Percentiles rank a stretch among this genome's conserved stretches.
phyloP scores from a whole-genome alignment of 2,329 filamentous ascomycete genomes.

The Penicillium sp. region DNA sequence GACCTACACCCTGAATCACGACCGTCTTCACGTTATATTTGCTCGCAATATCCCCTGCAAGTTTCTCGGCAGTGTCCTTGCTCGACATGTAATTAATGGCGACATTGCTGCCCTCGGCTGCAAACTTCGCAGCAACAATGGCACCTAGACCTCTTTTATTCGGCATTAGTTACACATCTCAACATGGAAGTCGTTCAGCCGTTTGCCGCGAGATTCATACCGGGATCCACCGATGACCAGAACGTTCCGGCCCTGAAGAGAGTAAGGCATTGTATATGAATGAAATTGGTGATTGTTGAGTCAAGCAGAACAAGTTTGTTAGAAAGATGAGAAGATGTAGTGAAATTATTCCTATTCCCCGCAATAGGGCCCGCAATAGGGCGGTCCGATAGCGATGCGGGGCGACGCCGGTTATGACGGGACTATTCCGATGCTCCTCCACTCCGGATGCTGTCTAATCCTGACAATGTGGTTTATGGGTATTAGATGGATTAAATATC shows the following conservation, averaged over 20 bases:
- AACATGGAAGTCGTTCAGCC: not conserved
- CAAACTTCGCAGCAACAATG: conserved; percentile 65
- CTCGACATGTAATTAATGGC: conserved; percentile 72
- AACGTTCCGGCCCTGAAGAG: conserved; percentile 61
- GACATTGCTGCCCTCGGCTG: conserved; percentile 65
- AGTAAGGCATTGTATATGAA: conserved; percentile 56
- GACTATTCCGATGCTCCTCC: conserved; percentile 6
- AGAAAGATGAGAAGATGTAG: not conserved
- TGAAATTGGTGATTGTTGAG: not conserved
- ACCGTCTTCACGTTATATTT: conserved; percentile 54
- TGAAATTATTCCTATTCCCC: not conserved
- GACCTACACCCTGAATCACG: conserved; percentile 60
- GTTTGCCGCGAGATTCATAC: conserved; percentile 41
- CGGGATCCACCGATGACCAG: conserved; percentile 65
- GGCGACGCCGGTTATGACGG: not conserved
- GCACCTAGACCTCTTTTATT: conserved; percentile 66
- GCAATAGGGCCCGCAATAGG: not conserved
- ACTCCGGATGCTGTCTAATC: not conserved
- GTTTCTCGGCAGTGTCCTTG: conserved; percentile 57
- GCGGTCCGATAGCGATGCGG: conserved; percentile 2
- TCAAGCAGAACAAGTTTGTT: not conserved
- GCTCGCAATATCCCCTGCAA: conserved; percentile 56
- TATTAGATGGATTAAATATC: not conserved
- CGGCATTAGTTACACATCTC: conserved; percentile 1
- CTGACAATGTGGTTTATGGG: not conserved